Conservation (phyloP, 495 filamentous ascomycete species). For the Cudoniella acicularis region DNA sequence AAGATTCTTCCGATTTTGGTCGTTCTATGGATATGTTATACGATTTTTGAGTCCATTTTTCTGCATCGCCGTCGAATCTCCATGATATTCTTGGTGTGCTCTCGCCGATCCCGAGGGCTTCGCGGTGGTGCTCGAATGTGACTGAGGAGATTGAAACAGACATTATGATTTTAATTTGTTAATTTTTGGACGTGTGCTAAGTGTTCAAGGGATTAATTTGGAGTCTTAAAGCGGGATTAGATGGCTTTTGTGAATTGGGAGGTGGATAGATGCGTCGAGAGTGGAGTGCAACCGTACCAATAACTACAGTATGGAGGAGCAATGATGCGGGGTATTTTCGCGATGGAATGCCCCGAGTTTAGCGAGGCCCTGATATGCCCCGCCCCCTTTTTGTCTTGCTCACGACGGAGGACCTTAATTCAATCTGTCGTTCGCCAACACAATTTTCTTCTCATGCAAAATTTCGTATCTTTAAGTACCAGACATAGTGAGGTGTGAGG, state of each 20-base stretch:
- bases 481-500: too few relatives aligned
- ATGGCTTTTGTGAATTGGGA: constrained; percentile 35
- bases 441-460: too few relatives aligned
- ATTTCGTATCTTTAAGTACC: too few relatives aligned
- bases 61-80: constrained; percentile 6
- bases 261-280: neutral
- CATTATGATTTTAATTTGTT: constrained; percentile 79
- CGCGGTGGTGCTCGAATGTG: constrained; percentile 19
- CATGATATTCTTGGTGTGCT: constrained; percentile 17
- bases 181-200: too few relatives aligned
- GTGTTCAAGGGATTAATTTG: too few relatives aligned
- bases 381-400: neutral
- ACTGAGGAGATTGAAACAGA: constrained; percentile 66
- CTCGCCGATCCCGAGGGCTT: constrained; percentile 20
- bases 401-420: neutral
- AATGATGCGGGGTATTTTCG: neutral
- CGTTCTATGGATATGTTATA: constrained; percentile 28
- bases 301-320: neutral
- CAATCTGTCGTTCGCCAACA: too few relatives aligned
- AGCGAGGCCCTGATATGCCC: neutral
- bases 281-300: too few relatives aligned
- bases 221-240: neutral
- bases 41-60: constrained; percentile 34
- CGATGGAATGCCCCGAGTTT: neutral
- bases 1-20: neutral